These are phyloP conservation scores for Cystoderma amianthinum DNA, from an alignment of 768 basidiomycete species.

Conservation along the genomic window DNA sequence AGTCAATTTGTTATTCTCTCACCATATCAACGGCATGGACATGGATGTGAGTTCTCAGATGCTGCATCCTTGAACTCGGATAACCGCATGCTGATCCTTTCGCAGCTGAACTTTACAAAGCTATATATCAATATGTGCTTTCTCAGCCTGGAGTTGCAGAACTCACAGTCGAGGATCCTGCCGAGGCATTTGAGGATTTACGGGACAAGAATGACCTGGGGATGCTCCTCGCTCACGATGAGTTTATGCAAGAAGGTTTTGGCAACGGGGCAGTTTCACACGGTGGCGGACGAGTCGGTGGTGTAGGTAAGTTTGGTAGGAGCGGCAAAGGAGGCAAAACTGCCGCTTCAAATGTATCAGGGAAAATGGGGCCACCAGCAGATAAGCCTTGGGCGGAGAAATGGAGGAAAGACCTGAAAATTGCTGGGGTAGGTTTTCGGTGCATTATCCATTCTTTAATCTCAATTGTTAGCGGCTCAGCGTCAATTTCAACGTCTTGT, in stretches of 20 bases:
- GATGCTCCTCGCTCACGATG: slow-evolving; percentile 59
- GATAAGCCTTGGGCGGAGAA: slow-evolving; percentile 73
- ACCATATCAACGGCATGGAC: slow-evolving; percentile 84
- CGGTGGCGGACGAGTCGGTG: slow-evolving; percentile 43
- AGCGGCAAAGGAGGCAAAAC: slow-evolving; percentile 23
- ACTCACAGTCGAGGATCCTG: slow-evolving; percentile 95
- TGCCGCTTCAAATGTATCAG: slow-evolving; percentile 24
- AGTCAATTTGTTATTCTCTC: slow-evolving; percentile 94
- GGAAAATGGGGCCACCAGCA: slow-evolving; percentile 72
- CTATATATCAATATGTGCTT: slow-evolving; percentile 75
- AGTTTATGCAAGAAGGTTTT: slow-evolving; percentile 70
- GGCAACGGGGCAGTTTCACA: slow-evolving; percentile 36
- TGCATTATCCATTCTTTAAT: background rate
- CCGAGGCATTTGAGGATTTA: slow-evolving; percentile 95
- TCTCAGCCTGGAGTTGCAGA: slow-evolving; percentile 71
- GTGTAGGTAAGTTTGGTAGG: slow-evolving; percentile 34
- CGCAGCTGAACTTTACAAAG: slow-evolving; percentile 78
- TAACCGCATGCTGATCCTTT: background rate
- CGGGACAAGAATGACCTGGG: slow-evolving; percentile 87
- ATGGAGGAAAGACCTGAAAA: slow-evolving; percentile 80
- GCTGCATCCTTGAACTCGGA: no score
- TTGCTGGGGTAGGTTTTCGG: slow-evolving; percentile 66
- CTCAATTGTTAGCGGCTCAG: slow-evolving; percentile 32
- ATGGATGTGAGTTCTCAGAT: slow-evolving; percentile 64
- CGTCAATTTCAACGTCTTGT: slow-evolving; percentile 89